Base-by-base conservation (phyloP, 805 yeast genomes). In the Kazachstania africana region DNA sequence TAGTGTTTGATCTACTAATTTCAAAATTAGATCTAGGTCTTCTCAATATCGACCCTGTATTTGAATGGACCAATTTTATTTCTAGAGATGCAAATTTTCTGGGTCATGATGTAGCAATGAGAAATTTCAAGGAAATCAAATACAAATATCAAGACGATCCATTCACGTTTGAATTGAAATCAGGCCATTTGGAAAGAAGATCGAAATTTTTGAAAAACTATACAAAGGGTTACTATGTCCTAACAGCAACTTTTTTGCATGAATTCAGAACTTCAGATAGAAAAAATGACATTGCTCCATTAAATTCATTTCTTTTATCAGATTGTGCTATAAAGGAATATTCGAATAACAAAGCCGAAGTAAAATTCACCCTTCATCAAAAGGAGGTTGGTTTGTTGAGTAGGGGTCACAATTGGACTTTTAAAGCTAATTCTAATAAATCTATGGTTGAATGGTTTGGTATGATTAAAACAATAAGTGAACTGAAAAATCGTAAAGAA, bases 141-240 rank as follows among this genome's bases (percentile, higher is more conserved):
- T 85, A 84, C 50, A 75, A 75, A 19, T 66, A 75, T 47, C 80
- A 72, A 48, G 66, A 68, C 44, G 79, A 83, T 32, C 72, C 83
- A 9, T 61, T 83, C 38, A 72, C 87, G 12, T 60, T 55, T 31
- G 75, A 71, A 39, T 66, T 87, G 22, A 70, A 82, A 33, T 70
- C 83, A 10, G 95, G 96, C 3, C 70, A 65, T 40, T 63, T 88
- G 40, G 96, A 88, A 55, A 72, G 95, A 54, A 69, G 94, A 45
- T 81, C 96, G 4, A 88, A 87, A 62, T 85, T 73, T 53, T 64
- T 91, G 42, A 87, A 85, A 60, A 78, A 88, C n/a, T 91, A 85
- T 57, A 72, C 93, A 4, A 70, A 75, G 40, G 94, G 88, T 4
- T 88, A 79, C 75, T 88, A 83, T 51, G 94, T 87, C 13, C 63